phyloP scores from a whole-genome alignment of 805 yeast genomes.

The Metschnikowia kofuensis region DNA sequence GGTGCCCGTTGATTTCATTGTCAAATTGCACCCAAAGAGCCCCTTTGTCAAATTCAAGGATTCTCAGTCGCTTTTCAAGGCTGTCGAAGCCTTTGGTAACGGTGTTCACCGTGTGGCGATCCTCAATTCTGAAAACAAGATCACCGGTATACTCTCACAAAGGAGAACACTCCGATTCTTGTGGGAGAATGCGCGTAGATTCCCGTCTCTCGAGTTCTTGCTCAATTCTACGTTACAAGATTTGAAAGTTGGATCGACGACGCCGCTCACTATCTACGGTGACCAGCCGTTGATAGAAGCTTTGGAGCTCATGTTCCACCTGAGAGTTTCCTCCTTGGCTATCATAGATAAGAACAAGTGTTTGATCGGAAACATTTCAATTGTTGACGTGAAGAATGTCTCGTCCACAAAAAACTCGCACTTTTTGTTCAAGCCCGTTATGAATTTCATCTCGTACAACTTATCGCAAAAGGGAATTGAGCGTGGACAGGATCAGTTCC shows the following conservation, averaged over 20 bases:
- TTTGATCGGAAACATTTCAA: conserved; percentile 87
- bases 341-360: conserved; percentile 78
- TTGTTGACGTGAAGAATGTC: conserved; percentile 88
- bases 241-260: conserved; percentile 67
- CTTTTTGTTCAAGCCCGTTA: conserved; percentile 74
- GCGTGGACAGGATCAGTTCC: conserved; percentile 94
- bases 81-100: conserved; percentile 83
- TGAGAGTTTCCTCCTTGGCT: conserved; percentile 85
- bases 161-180: conserved; percentile 79
- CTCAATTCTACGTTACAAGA: conserved; percentile 67
- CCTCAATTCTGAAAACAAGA: conserved; percentile 40
- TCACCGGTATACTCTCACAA: conserved; percentile 87
- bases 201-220: conserved; percentile 75
- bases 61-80: conserved; percentile 62
- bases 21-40: conserved; percentile 80
- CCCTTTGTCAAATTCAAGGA: conserved; percentile 81
- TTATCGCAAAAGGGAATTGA: conserved; percentile 85
- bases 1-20: conserved; percentile 87
- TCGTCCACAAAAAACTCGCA: conserved; percentile 86
- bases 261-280: conserved; percentile 78
- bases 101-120: conserved; percentile 96
- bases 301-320: conserved; percentile 75
- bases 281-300: conserved; percentile 89
- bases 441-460: conserved; percentile 84
- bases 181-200: conserved; percentile 91